phyloP scores from a whole-genome alignment of 2,329 filamentous ascomycete species.

The Didymella glomerata region DNA sequence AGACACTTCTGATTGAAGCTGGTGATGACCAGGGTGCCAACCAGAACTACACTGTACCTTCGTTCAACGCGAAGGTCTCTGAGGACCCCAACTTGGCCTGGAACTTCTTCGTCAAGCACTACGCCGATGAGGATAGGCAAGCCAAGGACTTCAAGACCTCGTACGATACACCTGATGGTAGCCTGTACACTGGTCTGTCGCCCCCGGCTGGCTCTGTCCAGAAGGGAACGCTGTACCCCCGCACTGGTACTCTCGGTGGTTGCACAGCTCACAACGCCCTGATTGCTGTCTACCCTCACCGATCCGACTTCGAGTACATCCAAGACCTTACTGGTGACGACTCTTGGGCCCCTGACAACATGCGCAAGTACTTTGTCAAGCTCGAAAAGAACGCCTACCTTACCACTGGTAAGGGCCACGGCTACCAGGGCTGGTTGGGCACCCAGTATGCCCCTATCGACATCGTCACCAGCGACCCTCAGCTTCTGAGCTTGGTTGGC shows the following conservation, averaged over 20 bases:
- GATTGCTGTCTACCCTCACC: slow-evolving; percentile 66
- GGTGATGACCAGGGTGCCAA: slow-evolving; percentile 65
- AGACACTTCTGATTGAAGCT: slow-evolving; percentile 68
- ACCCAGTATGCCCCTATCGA: slow-evolving; percentile 61
- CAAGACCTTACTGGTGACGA: slow-evolving; percentile 66
- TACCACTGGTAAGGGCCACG: slow-evolving; percentile 58
- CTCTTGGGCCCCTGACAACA: slow-evolving; percentile 66
- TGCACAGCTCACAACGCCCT: slow-evolving; percentile 70
- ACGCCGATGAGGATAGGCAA: slow-evolving; percentile 62
- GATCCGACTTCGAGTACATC: slow-evolving; percentile 68
- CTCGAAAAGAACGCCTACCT: slow-evolving; percentile 66
- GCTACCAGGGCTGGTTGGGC: slow-evolving; percentile 65
- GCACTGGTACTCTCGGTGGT: slow-evolving; percentile 65
- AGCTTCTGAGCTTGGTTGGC: slow-evolving; percentile 62
- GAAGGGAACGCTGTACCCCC: slow-evolving; percentile 66
- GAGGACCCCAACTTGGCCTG: slow-evolving; percentile 66
- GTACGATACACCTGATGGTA: slow-evolving; percentile 55
- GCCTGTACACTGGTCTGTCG: slow-evolving; percentile 59
- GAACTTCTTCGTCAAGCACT: slow-evolving; percentile 72
- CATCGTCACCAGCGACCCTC: slow-evolving; percentile 61
- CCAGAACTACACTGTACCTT: slow-evolving; percentile 63
- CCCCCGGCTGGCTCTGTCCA: slow-evolving; percentile 62
- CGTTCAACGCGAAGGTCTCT: slow-evolving; percentile 62
- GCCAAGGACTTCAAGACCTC: slow-evolving; percentile 67
- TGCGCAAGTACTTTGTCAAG: slow-evolving; percentile 66